These are phyloP conservation scores for Cardamine resedifolia DNA, from an alignment of 345 rosid genomes.

Conservation along the genomic window DNA sequence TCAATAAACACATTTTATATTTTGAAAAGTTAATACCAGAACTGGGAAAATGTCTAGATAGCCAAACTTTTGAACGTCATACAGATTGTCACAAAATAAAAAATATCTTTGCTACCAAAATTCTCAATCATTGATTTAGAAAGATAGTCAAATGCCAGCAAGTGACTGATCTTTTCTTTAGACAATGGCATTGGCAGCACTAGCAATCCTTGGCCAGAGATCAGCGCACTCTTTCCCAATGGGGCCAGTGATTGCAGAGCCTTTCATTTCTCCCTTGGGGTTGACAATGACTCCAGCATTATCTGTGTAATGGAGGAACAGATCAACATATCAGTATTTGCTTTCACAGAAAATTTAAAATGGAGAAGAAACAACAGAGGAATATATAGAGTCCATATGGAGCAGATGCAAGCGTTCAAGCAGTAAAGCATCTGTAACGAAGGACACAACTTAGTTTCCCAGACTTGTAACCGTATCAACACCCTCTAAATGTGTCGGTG, in stretches of 20 bases:
- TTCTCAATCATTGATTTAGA: not conserved
- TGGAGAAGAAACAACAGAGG: not conserved
- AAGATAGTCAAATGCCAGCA: not conserved
- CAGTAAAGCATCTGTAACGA: conserved; percentile 59
- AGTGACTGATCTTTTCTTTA: not conserved
- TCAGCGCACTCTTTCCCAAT: conserved; percentile 98
- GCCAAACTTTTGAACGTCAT: conserved; percentile 13
- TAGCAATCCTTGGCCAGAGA: conserved; percentile 84
- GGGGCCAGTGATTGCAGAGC: conserved; percentile 93
- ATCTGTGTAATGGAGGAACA: conserved; percentile 46
- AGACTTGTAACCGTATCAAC: conserved; percentile 75
- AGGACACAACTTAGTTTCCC: conserved; percentile 47
- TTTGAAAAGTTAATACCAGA: not conserved
- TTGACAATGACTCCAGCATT: conserved; percentile 98
- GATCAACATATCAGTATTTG: not conserved
- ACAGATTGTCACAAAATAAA: conserved; percentile 4
- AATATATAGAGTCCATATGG: conserved; percentile 62
- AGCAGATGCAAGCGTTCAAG: conserved; percentile 57
- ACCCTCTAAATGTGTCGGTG: conserved; percentile 33
- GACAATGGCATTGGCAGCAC: conserved; percentile 74
- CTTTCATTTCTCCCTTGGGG: conserved; percentile 98
- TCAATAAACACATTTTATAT: not conserved
- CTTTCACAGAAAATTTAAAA: not conserved
- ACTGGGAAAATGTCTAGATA: not conserved
- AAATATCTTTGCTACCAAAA: conserved; percentile 10